phyloP scores from a whole-genome alignment of 768 basidiomycete genomes.

The Boletus reticuloceps region DNA sequence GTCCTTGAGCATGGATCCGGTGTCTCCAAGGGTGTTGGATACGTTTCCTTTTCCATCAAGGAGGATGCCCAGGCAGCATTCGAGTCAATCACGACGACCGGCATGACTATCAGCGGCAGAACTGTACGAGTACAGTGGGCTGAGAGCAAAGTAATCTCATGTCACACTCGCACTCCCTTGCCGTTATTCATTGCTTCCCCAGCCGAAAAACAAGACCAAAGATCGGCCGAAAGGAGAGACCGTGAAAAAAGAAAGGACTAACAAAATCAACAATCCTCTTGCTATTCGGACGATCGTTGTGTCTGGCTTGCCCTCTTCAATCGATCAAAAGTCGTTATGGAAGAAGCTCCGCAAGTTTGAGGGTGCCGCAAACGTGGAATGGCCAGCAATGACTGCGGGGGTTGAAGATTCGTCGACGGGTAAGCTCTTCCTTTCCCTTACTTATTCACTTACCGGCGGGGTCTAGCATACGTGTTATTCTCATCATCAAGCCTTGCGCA shows the following conservation, averaged over 20 bases:
- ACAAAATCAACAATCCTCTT: conserved; percentile 59
- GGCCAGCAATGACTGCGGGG: conserved; percentile 48
- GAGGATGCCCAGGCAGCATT: conserved; percentile 84
- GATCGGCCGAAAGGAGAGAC: conserved; percentile 29
- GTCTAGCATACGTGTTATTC: conserved; percentile 73
- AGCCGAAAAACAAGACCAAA: conserved; percentile 44
- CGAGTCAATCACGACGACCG: conserved; percentile 60
- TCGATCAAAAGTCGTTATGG: conserved; percentile 71
- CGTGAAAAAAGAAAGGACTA: conserved; percentile 40
- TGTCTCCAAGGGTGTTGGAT: conserved; percentile 92
- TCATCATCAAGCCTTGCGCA: conserved; percentile 62
- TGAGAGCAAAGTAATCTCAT: conserved; percentile 59
- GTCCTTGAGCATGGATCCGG: conserved; percentile 76
- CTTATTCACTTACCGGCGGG: background rate
- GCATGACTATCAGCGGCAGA: conserved; percentile 64
- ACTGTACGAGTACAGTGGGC: conserved; percentile 80
- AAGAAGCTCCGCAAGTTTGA: conserved; percentile 82
- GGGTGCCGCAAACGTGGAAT: conserved; percentile 75
- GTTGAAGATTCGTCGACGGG: conserved; percentile 56
- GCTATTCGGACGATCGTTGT: conserved; percentile 81
- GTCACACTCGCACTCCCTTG: too few species aligned
- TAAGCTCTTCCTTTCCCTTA: conserved; percentile 15
- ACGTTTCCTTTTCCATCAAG: conserved; percentile 85
- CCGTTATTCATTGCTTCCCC: background rate
- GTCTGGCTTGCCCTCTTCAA: conserved; percentile 62